Percentiles rank a stretch among this genome's conserved stretches.
These are phyloP conservation scores for Chaetothyriales sp. DNA, from an alignment of 2,329 filamentous ascomycete genomes.

Conservation along the genomic window DNA sequence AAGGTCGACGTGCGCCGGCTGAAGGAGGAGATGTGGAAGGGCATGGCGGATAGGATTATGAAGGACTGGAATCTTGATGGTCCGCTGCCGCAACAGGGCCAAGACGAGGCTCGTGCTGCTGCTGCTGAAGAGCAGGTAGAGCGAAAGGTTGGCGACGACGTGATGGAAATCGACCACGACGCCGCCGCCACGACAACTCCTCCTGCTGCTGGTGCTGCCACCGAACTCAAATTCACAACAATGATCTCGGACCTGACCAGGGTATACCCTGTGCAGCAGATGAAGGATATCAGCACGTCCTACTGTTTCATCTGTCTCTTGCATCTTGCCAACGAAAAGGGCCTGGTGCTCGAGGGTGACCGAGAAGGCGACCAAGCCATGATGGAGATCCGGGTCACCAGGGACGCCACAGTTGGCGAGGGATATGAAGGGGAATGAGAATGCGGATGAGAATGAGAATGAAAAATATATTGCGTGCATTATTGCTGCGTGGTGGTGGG, in stretches of 20 bases:
- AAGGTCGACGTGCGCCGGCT: conserved; percentile 50
- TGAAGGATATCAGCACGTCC: conserved; percentile 89
- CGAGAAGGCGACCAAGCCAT: conserved; percentile 24
- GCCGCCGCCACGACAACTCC: conserved; percentile 2
- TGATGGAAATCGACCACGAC: conserved; percentile 17
- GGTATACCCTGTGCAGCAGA: conserved; percentile 70
- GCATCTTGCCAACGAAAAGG: conserved; percentile 86
- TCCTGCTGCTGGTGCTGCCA: conserved; percentile 15
- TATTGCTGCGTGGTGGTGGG: background rate
- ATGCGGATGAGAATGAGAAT: background rate
- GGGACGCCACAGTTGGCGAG: conserved; percentile 15
- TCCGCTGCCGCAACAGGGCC: conserved; percentile 15
- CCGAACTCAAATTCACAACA: conserved; percentile 64
- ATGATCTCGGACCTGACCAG: conserved; percentile 79
- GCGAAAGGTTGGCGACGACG: conserved; percentile 16
- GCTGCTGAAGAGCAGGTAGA: conserved; percentile 17
- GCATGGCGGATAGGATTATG: conserved; percentile 37
- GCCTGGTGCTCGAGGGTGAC: conserved; percentile 56
- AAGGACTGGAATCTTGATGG: conserved; percentile 19
- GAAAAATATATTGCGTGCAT: background rate
- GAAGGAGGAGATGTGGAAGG: conserved; percentile 52
- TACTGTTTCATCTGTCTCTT: conserved; percentile 86
- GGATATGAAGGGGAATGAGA: conserved; percentile 19
- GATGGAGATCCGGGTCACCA: conserved; percentile 27
- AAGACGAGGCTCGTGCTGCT: conserved; percentile 17